Conservation (phyloP, 2,329 filamentous ascomycete species). For the Emmonsiellopsis sp. region DNA sequence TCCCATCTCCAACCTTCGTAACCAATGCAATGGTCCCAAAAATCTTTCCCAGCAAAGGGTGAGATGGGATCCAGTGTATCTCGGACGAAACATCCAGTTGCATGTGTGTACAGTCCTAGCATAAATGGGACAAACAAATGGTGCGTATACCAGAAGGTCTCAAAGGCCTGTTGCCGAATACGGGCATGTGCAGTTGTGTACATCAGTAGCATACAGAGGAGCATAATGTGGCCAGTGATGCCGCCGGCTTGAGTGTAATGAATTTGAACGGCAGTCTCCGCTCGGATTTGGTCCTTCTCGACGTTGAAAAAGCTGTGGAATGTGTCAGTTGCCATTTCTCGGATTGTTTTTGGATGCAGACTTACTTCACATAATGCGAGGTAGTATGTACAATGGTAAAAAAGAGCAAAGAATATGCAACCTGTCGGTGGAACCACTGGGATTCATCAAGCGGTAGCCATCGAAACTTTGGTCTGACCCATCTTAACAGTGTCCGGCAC, state of each 20-base stretch:
- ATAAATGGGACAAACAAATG: slow-evolving; percentile 97
- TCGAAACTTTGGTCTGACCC: slow-evolving; percentile 73
- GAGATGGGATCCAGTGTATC: slow-evolving; percentile 64
- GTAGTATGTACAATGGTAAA: slow-evolving; percentile 69
- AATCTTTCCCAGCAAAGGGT: slow-evolving; percentile 70
- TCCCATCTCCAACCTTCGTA: slow-evolving; percentile 98
- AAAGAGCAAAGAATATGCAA: slow-evolving; percentile 78
- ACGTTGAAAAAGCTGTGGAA: slow-evolving; percentile 77
- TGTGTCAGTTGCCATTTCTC: slow-evolving; percentile 17
- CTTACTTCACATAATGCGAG: slow-evolving; percentile 89
- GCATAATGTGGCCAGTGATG: slow-evolving; percentile 93
- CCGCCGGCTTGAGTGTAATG: slow-evolving; percentile 85
- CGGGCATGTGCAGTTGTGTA: slow-evolving; percentile 90
- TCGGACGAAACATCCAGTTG: slow-evolving; percentile 90
- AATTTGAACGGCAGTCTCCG: slow-evolving; percentile 73
- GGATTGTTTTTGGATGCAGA: slow-evolving; percentile 6
- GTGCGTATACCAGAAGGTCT: slow-evolving; percentile 99
- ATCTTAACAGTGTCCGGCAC: slow-evolving; percentile 81
- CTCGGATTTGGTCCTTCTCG: slow-evolving; percentile 72
- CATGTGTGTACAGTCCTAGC: slow-evolving; percentile 88
- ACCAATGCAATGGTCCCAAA: slow-evolving; percentile 89
- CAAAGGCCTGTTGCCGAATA: slow-evolving; percentile 93
- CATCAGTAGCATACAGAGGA: slow-evolving; percentile 98
- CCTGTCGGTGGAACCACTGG: slow-evolving; percentile 90
- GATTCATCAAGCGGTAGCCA: slow-evolving; percentile 94